These are phyloP conservation scores for Paecilomyces formosus DNA, from an alignment of 2,329 filamentous ascomycete species.

Conservation along the genomic window DNA sequence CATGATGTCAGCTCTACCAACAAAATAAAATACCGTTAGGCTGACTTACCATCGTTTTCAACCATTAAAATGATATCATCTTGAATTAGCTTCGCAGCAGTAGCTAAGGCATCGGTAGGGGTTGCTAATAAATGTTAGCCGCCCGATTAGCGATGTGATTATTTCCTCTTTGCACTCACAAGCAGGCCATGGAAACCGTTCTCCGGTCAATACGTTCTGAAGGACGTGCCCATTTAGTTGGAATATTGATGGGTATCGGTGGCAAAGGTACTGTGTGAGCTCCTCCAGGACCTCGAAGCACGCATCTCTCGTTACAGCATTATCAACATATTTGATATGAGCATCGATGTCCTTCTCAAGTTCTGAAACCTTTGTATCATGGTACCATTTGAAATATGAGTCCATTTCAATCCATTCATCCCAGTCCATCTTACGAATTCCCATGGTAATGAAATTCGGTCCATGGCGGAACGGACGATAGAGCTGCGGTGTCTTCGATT, in stretches of 20 bases:
- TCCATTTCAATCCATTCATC: constrained; percentile 12
- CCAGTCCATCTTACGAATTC: constrained; percentile 10
- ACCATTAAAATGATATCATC: not conserved
- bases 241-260: not conserved
- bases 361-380: constrained; percentile 8
- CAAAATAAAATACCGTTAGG: not conserved
- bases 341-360: constrained; percentile 6
- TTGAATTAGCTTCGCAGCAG: not conserved
- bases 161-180: not conserved
- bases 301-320: not conserved
- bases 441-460: constrained; percentile 9
- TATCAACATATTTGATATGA: not conserved
- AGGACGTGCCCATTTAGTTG: not conserved
- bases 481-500: constrained; percentile 4
- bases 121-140: not conserved
- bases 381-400: constrained; percentile 9
- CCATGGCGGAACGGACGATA: constrained; percentile 10
- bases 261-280: not conserved
- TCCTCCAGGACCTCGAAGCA: not conserved
- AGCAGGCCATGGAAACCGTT: not conserved
- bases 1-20: not conserved
- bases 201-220: not conserved
- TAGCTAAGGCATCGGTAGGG: not conserved
- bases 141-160: not conserved
- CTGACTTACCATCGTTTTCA: not conserved